Conservation (phyloP, 345 rosid species). For the Rhizophora apiculata region DNA sequence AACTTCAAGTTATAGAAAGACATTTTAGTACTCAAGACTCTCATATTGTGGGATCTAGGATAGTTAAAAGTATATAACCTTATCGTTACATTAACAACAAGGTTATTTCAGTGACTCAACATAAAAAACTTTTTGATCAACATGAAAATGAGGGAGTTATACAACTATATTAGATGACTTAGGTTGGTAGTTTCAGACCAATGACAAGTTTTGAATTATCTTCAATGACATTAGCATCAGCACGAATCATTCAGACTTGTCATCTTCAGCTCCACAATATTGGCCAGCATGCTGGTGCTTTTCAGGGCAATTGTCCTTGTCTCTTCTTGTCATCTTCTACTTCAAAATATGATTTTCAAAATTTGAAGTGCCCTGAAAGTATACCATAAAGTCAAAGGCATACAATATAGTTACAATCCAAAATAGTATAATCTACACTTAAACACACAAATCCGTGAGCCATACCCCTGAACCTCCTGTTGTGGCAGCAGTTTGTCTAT, state of each 20-base stretch:
- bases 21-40: no score
- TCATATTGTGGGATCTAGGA: no score
- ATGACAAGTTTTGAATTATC: neutral
- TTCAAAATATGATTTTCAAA: conserved; percentile 43
- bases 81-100: no score
- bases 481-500: conserved; percentile 49
- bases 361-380: conserved; percentile 48
- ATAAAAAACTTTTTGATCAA: no score
- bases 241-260: conserved; percentile 54
- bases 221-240: conserved; percentile 4
- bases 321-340: conserved; percentile 48
- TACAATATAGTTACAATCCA: neutral
- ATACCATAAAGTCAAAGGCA: conserved; percentile 9
- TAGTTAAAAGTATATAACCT: no score
- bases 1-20: neutral
- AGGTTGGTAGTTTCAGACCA: neutral
- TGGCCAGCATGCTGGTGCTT: conserved; percentile 47
- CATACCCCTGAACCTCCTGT: conserved; percentile 72
- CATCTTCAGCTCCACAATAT: conserved; percentile 68
- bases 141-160: neutral
- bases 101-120: no score
- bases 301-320: conserved; percentile 45
- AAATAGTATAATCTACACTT: neutral
- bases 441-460: conserved; percentile 9
- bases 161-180: no score